Percentiles rank a stretch among this genome's conserved stretches.
These are phyloP conservation scores for Phytophthora fragariae DNA, from an alignment of 352 stramenopile genomes.

Conservation along the genomic window DNA sequence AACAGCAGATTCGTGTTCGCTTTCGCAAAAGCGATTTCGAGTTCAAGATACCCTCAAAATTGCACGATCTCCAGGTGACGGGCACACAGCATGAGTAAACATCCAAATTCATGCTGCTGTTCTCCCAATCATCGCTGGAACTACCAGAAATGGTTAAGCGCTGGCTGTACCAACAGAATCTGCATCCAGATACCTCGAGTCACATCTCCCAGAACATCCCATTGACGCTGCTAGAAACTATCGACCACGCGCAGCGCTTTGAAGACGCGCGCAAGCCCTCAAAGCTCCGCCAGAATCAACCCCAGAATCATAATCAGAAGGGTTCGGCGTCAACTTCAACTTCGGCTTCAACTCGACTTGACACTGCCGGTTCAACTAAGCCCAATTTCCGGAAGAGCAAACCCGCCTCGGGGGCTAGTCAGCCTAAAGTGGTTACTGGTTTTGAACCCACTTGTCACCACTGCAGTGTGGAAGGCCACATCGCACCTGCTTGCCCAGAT, in stretches of 20 bases:
- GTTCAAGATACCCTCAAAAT: background rate
- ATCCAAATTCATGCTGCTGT: background rate
- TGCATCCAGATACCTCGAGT: slow-evolving; percentile 3
- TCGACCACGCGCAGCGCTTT: slow-evolving; percentile 11
- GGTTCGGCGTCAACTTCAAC: slow-evolving; percentile 2
- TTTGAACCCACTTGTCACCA: background rate
- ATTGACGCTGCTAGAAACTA: slow-evolving; percentile 9
- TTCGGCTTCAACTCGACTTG: background rate
- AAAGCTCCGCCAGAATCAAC: background rate
- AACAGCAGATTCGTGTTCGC: background rate
- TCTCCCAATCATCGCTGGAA: slow-evolving; percentile 6
- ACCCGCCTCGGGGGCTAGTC: slow-evolving; percentile 2
- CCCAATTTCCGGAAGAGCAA: background rate
- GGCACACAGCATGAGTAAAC: background rate
- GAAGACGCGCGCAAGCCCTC: slow-evolving; percentile 14
- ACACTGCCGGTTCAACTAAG: background rate
- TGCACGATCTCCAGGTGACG: slow-evolving; percentile 2
- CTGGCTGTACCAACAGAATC: background rate
- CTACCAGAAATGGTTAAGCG: background rate
- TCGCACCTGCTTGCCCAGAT: background rate
- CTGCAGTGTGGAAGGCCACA: background rate
- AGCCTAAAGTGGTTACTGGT: slow-evolving; percentile 1
- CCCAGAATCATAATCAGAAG: background rate
- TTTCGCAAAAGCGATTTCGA: background rate
- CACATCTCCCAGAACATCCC: slow-evolving; percentile 15